Base-by-base conservation (phyloP, 2,329 filamentous ascomycete species). In the Phyllosticta paracitricarpa region DNA sequence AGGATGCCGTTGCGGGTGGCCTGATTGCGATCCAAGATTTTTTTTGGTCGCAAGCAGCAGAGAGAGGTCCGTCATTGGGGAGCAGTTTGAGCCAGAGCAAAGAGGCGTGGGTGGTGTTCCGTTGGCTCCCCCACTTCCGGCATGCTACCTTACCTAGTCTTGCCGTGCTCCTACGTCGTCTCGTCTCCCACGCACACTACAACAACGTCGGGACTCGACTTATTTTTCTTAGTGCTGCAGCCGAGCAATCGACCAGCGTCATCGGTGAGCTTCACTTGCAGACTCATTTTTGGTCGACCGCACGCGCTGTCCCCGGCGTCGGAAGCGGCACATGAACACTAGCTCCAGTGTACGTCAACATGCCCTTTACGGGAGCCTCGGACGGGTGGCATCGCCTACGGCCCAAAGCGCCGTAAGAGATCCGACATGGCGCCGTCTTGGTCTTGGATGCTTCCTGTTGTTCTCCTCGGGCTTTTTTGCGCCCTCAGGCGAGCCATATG, bases 81-180 rank as follows among this genome's bases (percentile, higher is more conserved):
- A n/a, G 33, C 14, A 48, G 40, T 48, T 48, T 48, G 14, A 48
- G 40, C 17, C 14, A 48, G 17, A 48, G 58, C 57, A 26, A 25
- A 51, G 54, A 56, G 40, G 35, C 25, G 53, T 26, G 22, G 56
- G 58, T 54, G 58, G 54, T 56, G 58, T 17, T 14, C 48, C 52
- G 58, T 54, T 56, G 52, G 58, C 57, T 54, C 30, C 58, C 58
- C 58, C 58, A 59, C 58, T 59, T 51, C 55, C 51, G 24, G 19
- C 19, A 25, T 24, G 30, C 28, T 19, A 26, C 19, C n/a, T n/a
- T n/a, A n/a, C n/a, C n/a, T n/a, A n/a, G n/a, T 22, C 19, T 22
- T 22, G 19, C 19, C 19, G 19, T 22, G 19, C 19, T 22, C 19
- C 19, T 22, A 22, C 19, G 19, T 22, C 19, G 19, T 22, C 19